These are phyloP conservation scores for Turritis glabra DNA, from an alignment of 345 rosid species.

Conservation along the genomic window DNA sequence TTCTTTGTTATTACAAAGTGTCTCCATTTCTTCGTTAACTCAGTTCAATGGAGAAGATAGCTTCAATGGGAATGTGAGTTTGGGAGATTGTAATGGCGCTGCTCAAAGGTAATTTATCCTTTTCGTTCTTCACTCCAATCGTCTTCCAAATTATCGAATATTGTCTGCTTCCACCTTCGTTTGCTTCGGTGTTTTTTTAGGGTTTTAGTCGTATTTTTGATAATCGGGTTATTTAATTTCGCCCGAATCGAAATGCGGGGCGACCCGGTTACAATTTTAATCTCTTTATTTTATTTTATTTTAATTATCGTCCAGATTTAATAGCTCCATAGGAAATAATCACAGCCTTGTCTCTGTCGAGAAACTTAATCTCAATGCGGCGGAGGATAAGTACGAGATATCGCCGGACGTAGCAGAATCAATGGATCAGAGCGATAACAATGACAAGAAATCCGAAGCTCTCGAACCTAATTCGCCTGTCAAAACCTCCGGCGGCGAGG, in stretches of 20 bases:
- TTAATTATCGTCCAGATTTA: conserved; percentile 13
- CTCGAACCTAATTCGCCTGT: conserved; percentile 39
- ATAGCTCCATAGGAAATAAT: conserved; percentile 8
- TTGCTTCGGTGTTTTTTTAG: conserved; percentile 56
- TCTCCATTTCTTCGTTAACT: conserved; percentile 15
- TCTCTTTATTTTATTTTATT: background rate
- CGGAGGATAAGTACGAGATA: conserved; percentile 39
- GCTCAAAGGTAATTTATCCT: conserved; percentile 54
- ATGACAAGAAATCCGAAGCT: conserved; percentile 39
- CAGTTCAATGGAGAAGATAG: conserved; percentile 61
- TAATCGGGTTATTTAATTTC: conserved; percentile 42
- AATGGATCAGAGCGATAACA: conserved; percentile 24
- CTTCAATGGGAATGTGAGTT: conserved; percentile 62
- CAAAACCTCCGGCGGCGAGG: conserved; percentile 17
- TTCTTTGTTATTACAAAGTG: conserved; percentile 1
- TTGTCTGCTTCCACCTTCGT: conserved; percentile 17
- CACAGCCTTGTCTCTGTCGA: conserved; percentile 53
- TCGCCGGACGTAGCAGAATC: conserved; percentile 29
- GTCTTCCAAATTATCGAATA: conserved; percentile 29
- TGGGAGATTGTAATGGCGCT: conserved; percentile 62
- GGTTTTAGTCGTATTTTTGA: conserved; percentile 33
- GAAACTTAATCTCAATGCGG: conserved; percentile 40
- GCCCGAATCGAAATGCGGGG: conserved; percentile 26
- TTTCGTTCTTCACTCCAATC: conserved; percentile 28
- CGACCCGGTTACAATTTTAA: conserved; percentile 33